phyloP scores from a whole-genome alignment of 2,329 filamentous ascomycete species.

The Neofusicoccum sp. region DNA sequence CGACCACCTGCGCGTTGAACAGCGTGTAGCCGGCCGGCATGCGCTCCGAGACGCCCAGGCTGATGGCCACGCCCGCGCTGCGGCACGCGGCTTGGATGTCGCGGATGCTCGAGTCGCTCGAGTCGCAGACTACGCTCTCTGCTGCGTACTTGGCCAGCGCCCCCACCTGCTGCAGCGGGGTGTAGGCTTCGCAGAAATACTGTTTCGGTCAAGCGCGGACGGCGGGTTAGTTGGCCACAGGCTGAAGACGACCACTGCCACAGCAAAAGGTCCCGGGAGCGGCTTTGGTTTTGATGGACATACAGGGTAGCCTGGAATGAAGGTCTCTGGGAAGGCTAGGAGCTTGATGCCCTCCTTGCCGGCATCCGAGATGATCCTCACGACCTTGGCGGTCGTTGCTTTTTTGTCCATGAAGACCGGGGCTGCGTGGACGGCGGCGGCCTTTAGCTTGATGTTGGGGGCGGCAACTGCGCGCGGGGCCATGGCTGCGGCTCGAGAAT shows the following conservation, averaged over 20 bases:
- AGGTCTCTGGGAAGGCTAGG: slow-evolving; percentile 38
- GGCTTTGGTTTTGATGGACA: slow-evolving; percentile 16
- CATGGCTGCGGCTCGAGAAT: background rate
- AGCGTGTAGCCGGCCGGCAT: slow-evolving; percentile 32
- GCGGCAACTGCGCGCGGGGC: background rate
- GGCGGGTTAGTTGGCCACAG: no score
- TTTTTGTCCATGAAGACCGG: slow-evolving; percentile 40
- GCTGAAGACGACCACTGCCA: background rate
- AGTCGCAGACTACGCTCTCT: slow-evolving; percentile 36
- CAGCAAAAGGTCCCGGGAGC: background rate
- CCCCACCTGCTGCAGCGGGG: slow-evolving; percentile 33
- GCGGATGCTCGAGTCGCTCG: slow-evolving; percentile 29
- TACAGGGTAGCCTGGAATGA: slow-evolving; percentile 38
- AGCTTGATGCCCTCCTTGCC: slow-evolving; percentile 31
- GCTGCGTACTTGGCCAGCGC: slow-evolving; percentile 35
- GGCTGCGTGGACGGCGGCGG: slow-evolving; percentile 37
- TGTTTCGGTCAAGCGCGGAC: slow-evolving; percentile 19
- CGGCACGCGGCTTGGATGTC: slow-evolving; percentile 35
- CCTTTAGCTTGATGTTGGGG: slow-evolving; percentile 29
- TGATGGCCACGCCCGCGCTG: slow-evolving; percentile 31
- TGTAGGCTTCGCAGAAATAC: slow-evolving; percentile 39
- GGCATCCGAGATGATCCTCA: slow-evolving; percentile 35
- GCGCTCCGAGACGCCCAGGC: slow-evolving; percentile 36
- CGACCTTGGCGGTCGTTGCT: slow-evolving; percentile 33
- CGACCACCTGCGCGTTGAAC: slow-evolving; percentile 38